These are phyloP conservation scores for Lactarius hengduanensis DNA, from an alignment of 768 basidiomycete genomes.

Conservation along the genomic window DNA sequence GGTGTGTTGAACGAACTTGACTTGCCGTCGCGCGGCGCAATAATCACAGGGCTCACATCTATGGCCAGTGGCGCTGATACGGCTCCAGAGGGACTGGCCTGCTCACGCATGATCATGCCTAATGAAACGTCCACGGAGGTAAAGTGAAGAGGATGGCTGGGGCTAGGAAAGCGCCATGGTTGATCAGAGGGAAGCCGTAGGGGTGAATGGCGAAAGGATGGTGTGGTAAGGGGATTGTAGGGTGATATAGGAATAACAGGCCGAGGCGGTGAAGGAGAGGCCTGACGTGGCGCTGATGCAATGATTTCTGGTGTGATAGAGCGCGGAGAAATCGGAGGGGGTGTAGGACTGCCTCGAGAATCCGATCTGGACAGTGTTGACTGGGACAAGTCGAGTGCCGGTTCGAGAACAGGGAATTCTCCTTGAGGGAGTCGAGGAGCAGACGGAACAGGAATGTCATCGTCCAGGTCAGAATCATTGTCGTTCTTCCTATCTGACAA, in stretches of 20 bases:
- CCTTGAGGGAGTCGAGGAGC: slow-evolving; percentile 28
- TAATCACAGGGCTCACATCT: slow-evolving; percentile 38
- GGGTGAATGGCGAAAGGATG: slow-evolving; percentile 76
- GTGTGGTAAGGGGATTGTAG: slow-evolving; percentile 71
- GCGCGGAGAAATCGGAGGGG: slow-evolving; percentile 28
- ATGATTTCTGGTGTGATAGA: slow-evolving; percentile 21
- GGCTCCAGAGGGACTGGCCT: slow-evolving; percentile 42
- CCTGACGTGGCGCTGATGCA: slow-evolving; percentile 2
- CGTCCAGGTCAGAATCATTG: slow-evolving; percentile 26
- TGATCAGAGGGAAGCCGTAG: slow-evolving; percentile 73
- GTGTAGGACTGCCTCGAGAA: slow-evolving; percentile 26
- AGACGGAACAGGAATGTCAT: slow-evolving; percentile 18
- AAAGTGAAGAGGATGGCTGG: slow-evolving; percentile 73
- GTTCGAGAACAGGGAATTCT: slow-evolving; percentile 25
- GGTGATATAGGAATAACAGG: slow-evolving; percentile 59
- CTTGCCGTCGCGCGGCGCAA: slow-evolving; percentile 37
- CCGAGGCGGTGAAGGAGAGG: slow-evolving; percentile 34
- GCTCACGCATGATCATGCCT: slow-evolving; percentile 57
- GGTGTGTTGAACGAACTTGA: slow-evolving; percentile 43
- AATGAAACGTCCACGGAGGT: slow-evolving; percentile 62
- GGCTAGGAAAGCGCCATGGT: slow-evolving; percentile 80
- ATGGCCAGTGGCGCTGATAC: slow-evolving; percentile 33
- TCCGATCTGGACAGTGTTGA: slow-evolving; percentile 20
- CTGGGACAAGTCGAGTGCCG: slow-evolving; percentile 22
- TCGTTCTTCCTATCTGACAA: slow-evolving; percentile 26